Percentiles rank a stretch among this genome's conserved stretches.
Conservation (phyloP, 331 rosid genomes). For the Acacia pycnantha region DNA sequence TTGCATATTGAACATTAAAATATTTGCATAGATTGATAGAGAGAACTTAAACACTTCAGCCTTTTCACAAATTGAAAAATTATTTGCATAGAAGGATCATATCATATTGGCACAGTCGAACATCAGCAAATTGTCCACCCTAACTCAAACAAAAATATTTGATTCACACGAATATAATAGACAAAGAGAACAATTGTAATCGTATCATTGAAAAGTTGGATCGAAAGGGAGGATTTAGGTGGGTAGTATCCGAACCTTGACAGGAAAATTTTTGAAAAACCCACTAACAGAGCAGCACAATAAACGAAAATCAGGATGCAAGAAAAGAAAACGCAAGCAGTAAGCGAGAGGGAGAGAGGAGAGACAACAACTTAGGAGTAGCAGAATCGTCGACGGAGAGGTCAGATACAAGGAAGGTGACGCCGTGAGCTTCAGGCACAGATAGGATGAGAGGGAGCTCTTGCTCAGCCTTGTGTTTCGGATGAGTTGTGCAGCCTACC, state of each 20-base stretch:
- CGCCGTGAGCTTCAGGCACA: conserved; percentile 62
- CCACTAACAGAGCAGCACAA: neutral
- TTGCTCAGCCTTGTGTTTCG: conserved; percentile 88
- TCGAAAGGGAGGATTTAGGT: neutral
- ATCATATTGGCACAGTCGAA: neutral
- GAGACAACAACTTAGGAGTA: conserved; percentile 23
- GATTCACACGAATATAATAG: neutral
- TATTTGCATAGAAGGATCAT: neutral
- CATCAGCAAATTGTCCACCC: neutral
- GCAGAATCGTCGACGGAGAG: conserved; percentile 30
- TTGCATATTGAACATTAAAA: neutral
- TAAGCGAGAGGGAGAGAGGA: neutral
- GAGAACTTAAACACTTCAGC: neutral
- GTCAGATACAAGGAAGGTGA: conserved; percentile 53
- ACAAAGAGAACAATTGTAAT: neutral
- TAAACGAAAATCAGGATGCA: neutral
- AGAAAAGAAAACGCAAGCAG: neutral
- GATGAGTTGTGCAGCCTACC: conserved; percentile 43
- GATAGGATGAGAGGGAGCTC: conserved; percentile 64
- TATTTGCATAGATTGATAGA: neutral
- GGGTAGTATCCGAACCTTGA: neutral
- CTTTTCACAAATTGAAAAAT: neutral
- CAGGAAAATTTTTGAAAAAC: neutral
- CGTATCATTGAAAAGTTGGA: neutral
- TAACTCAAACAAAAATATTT: neutral